Evolutionary conservation across 257 asterid species (phyloP), one percentile per base, ranked within the genome.

Genomic region (Paraleonurus japonicus): DNA sequence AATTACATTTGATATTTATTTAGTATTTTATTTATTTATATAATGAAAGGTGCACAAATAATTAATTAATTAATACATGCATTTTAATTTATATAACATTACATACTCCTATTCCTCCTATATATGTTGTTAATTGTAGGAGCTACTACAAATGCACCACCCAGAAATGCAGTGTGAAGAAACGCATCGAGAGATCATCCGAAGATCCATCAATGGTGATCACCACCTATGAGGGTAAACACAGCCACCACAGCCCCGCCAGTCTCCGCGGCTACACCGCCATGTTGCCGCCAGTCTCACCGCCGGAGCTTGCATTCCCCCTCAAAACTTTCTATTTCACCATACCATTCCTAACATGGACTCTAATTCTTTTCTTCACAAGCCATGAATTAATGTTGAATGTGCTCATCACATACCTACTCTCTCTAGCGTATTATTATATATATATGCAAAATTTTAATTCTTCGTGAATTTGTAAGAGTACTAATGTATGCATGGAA

Each of bases 221-320:
- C 80, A 90, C 97, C 26, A 90, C 97, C 35, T 90, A 90, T 30
- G 94, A 88, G 76, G 94, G 97, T 15, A 90, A 83, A 23, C 97
- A 90, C 79, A 88, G 84, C 87, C 97, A 90, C 79, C 90, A 84
- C 80, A 76, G 83, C 78, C 94, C 97, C 19, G 87, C 89, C 43
- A 80, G 87, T 7, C 88, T 84, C 20, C 84, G 92, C 0, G 83
- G 90, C 75, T 84, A 72, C 67, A 85, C 89, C 22, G 83, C 82
- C 39, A 30, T 75, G 79, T 26, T 84, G 35, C 76, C 83, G 13
- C 41, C 79, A 1, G 76, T 75, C 78, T 26, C 83, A 30, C 76
- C 83, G 13, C 41, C 79, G 1, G 76, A 78, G 0, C 5, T 75
- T 35, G 33, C 74, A 39, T 62, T 70, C 26, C 75, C 82, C 37